These are phyloP conservation scores for Daedalea quercina DNA, from an alignment of 768 basidiomycete species.

Conservation along the genomic window DNA sequence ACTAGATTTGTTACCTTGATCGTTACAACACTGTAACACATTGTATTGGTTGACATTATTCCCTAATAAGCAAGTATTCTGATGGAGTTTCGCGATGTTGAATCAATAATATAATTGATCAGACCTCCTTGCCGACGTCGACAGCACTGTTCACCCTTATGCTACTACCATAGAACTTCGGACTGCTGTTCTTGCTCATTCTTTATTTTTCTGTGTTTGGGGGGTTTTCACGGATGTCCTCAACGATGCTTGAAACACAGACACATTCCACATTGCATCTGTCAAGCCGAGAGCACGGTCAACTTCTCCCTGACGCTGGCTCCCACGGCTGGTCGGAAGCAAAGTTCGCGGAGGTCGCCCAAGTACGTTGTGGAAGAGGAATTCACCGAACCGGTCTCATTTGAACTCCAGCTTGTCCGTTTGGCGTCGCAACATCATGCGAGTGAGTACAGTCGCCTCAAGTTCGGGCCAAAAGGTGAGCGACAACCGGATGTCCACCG, in stretches of 20 bases:
- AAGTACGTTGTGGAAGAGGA: neutral
- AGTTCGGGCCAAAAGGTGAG: conserved; percentile 46
- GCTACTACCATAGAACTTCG: too few relatives aligned
- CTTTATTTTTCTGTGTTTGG: neutral
- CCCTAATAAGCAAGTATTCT: too few relatives aligned
- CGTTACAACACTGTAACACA: too few relatives aligned
- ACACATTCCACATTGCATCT: neutral
- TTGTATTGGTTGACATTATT: too few relatives aligned
- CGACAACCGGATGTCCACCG: conserved; percentile 7
- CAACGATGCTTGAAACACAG: neutral
- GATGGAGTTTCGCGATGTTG: too few relatives aligned
- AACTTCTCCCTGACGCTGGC: neutral
- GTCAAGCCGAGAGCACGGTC: neutral
- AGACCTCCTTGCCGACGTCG: too few relatives aligned
- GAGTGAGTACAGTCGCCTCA: conserved; percentile 64
- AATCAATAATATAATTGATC: too few relatives aligned
- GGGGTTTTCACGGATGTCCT: neutral
- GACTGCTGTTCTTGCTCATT: too few relatives aligned
- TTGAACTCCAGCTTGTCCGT: conserved; percentile 34
- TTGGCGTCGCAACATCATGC: conserved; percentile 71
- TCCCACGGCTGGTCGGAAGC: neutral
- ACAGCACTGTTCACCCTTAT: too few relatives aligned
- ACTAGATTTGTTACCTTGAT: too few relatives aligned
- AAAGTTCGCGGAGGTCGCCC: neutral
- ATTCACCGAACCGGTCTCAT: neutral